Evolutionary conservation across 352 stramenopile species (phyloP).

Genomic region (Phytopythium ostracodes): DNA sequence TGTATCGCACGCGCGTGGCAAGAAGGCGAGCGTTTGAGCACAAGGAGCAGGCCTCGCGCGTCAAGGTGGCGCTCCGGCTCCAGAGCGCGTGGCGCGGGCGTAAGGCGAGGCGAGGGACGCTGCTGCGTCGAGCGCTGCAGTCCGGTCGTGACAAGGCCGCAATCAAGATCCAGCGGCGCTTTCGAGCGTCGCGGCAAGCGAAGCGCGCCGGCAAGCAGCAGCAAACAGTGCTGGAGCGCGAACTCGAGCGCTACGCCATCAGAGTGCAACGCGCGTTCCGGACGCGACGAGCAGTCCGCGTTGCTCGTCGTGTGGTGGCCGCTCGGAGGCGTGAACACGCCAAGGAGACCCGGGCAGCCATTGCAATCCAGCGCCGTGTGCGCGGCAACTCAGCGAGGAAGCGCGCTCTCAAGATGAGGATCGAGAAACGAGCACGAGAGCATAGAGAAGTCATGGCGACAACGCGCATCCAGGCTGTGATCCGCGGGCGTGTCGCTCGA

Average conservation of each 20-base stretch:
- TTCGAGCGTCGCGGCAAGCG: slow-evolving; percentile 35
- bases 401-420: slow-evolving; percentile 7
- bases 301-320: slow-evolving; percentile 38
- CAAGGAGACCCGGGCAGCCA: slow-evolving; percentile 37
- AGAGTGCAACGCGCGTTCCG: slow-evolving; percentile 64
- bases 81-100: slow-evolving; percentile 69
- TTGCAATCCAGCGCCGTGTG: slow-evolving; percentile 49
- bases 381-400: slow-evolving; percentile 14
- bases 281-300: slow-evolving; percentile 29
- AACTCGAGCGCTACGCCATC: slow-evolving; percentile 34
- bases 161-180: slow-evolving; percentile 67
- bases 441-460: slow-evolving; percentile 35
- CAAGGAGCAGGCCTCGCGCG: slow-evolving; percentile 31
- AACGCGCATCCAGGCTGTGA: slow-evolving; percentile 52
- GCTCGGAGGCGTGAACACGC: slow-evolving; percentile 26
- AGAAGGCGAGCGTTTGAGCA: slow-evolving; percentile 19
- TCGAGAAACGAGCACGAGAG: slow-evolving; percentile 19
- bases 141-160: slow-evolving; percentile 45
- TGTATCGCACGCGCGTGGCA: slow-evolving; percentile 50
- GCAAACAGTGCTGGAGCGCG: slow-evolving; percentile 36
- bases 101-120: slow-evolving; percentile 34
- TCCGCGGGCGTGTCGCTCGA: slow-evolving; percentile 44
- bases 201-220: slow-evolving; percentile 26
- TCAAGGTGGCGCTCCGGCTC: slow-evolving; percentile 44
- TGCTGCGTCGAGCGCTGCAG: slow-evolving; percentile 43